Evolutionary conservation across 2,329 filamentous ascomycete species (phyloP).

Genomic region (Rutstroemia sp.): DNA sequence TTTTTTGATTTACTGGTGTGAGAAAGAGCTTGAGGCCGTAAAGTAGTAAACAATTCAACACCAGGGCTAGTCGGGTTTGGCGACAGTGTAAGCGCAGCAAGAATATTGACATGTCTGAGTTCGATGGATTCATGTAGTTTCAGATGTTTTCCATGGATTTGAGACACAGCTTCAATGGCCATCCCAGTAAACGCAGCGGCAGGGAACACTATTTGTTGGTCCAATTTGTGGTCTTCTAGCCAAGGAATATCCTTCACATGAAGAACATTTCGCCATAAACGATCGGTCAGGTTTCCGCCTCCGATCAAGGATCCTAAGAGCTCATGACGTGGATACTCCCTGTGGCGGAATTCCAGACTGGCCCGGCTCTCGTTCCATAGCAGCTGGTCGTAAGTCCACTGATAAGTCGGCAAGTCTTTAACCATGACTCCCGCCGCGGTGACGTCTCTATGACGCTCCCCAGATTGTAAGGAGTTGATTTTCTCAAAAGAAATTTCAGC

Average conservation of each 20-base stretch:
- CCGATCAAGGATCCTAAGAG: slow-evolving; percentile 35
- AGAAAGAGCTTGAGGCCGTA: neutral
- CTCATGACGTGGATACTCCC: slow-evolving; percentile 31
- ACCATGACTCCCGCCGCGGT: neutral
- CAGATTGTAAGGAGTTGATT: neutral
- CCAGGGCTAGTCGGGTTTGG: neutral
- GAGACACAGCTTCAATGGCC: slow-evolving; percentile 13
- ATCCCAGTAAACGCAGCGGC: slow-evolving; percentile 13
- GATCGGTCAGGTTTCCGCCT: slow-evolving; percentile 17
- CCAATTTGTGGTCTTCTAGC: slow-evolving; percentile 44
- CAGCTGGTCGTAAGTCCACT: neutral
- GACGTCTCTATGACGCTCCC: neutral
- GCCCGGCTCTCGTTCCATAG: neutral
- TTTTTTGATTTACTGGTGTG: neutral
- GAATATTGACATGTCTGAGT: neutral
- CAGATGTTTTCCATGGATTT: slow-evolving; percentile 1
- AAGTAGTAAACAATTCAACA: neutral
- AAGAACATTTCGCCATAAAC: slow-evolving; percentile 29
- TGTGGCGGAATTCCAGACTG: neutral
- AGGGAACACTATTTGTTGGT: slow-evolving; percentile 43
- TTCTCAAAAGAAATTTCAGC: neutral
- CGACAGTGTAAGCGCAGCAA: neutral
- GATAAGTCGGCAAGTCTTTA: neutral
- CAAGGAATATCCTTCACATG: slow-evolving; percentile 39
- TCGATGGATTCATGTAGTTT: neutral